A percentile compares a stretch with the other conserved stretches of the same genome.
phyloP scores from a whole-genome alignment of 2,329 filamentous ascomycete genomes.

The Rachicladosporium sp. region DNA sequence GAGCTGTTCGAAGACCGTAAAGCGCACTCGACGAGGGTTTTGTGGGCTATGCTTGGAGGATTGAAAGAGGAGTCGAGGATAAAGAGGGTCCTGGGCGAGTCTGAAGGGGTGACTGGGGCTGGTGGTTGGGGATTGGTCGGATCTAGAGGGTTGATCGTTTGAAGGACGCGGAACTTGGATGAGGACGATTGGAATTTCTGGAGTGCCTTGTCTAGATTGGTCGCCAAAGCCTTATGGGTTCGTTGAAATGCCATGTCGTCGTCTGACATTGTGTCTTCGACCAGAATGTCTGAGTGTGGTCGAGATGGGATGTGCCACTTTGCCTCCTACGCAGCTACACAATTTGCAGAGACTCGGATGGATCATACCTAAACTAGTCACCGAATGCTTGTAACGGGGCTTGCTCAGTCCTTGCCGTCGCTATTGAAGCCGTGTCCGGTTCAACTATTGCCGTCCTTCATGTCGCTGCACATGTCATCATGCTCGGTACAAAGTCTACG shows the following conservation, averaged over 20 bases:
- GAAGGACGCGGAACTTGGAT: constrained; percentile 24
- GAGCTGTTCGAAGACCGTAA: constrained; percentile 24
- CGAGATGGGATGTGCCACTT: too few species aligned
- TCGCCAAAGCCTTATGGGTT: constrained; percentile 19
- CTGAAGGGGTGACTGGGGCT: constrained; percentile 1
- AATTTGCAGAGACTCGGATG: too few species aligned
- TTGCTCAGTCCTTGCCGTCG: too few species aligned
- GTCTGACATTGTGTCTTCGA: constrained; percentile 3
- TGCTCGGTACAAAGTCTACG: too few species aligned
- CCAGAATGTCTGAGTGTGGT: too few species aligned
- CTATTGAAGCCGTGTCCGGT: too few species aligned
- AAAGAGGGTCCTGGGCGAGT: constrained; percentile 37
- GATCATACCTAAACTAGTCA: too few species aligned
- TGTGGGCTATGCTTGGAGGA: constrained; percentile 49
- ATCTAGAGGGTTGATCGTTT: constrained; percentile 17
- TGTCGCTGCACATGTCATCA: too few species aligned
- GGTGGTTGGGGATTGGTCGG: constrained; percentile 9
- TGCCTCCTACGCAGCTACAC: too few species aligned
- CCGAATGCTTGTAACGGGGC: too few species aligned
- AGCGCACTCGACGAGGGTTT: constrained; percentile 42
- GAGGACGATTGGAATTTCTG: constrained; percentile 31
- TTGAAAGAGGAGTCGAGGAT: constrained; percentile 57
- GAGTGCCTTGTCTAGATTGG: constrained; percentile 28
- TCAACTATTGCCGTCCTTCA: too few species aligned
- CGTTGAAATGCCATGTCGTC: constrained; percentile 7